phyloP scores from a whole-genome alignment of 2,329 filamentous ascomycete genomes.

The Zymoseptoria ardabiliae region DNA sequence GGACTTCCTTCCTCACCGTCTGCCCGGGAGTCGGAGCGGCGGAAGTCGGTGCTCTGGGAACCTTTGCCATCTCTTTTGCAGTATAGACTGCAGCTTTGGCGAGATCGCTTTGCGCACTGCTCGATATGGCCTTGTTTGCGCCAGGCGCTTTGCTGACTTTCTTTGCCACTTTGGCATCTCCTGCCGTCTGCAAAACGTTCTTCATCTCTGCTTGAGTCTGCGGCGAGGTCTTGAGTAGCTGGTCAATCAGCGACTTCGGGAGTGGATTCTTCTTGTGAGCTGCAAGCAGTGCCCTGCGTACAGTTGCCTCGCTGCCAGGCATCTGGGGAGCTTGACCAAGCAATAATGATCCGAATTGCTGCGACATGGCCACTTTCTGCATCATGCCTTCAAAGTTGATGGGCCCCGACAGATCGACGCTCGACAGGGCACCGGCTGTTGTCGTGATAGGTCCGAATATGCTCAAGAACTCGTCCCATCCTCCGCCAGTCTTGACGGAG shows the following conservation, averaged over 20 bases:
- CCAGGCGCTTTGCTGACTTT: conserved; percentile 20
- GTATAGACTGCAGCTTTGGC: conserved; percentile 17
- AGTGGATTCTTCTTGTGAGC: conserved; percentile 25
- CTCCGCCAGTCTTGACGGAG: conserved; percentile 40
- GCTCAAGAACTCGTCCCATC: conserved; percentile 46
- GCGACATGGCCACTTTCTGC: conserved; percentile 28
- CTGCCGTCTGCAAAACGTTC: conserved; percentile 18
- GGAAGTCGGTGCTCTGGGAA: conserved; percentile 4
- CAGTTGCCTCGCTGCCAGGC: conserved; percentile 24
- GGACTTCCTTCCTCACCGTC: conserved; percentile 22
- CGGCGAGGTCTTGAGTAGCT: conserved; percentile 22
- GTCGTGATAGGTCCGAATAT: conserved; percentile 46
- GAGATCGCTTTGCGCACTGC: conserved; percentile 18
- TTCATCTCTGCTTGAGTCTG: conserved; percentile 26
- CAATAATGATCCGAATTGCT: conserved; percentile 25
- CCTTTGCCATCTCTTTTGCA: conserved; percentile 3
- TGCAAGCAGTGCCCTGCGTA: conserved; percentile 25
- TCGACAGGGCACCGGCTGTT: conserved; percentile 42
- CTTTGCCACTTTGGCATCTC: conserved; percentile 19
- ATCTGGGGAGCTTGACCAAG: conserved; percentile 22
- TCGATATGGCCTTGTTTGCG: conserved; percentile 16
- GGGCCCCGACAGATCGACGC: conserved; percentile 35
- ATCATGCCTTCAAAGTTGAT: conserved; percentile 31
- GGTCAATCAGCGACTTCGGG: conserved; percentile 23
- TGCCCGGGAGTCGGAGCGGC: conserved; percentile 11